phyloP scores from a whole-genome alignment of 2,329 filamentous ascomycete species.

The Ascosphaera acerosa region DNA sequence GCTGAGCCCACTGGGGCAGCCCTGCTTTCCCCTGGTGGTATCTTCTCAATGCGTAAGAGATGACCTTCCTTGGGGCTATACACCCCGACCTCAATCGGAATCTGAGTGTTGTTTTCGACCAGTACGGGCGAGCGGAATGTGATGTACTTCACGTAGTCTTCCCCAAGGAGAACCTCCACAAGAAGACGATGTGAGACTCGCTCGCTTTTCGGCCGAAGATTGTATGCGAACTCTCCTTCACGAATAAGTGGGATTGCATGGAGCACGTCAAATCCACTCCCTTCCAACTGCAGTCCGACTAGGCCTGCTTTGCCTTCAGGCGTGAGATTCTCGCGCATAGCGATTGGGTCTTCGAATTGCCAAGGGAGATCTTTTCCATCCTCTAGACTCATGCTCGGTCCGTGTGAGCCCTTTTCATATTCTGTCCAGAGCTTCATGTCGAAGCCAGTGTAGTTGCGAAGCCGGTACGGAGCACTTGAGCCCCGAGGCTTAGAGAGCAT shows the following conservation, averaged over 20 bases:
- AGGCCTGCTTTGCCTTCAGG: constrained; percentile 58
- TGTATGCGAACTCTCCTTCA: constrained; percentile 85
- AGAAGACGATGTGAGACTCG: constrained; percentile 68
- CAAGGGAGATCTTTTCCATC: constrained; percentile 85
- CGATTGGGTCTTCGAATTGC: constrained; percentile 92
- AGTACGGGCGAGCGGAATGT: constrained; percentile 78
- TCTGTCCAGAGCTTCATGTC: constrained; percentile 65
- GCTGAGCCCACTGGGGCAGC: constrained; percentile 82
- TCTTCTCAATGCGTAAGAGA: constrained; percentile 92
- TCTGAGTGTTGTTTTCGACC: constrained; percentile 90
- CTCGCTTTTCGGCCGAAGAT: constrained; percentile 65
- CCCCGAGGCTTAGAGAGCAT: constrained; percentile 81
- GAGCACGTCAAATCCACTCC: constrained; percentile 78
- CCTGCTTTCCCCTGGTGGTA: constrained; percentile 68
- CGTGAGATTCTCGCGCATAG: constrained; percentile 78
- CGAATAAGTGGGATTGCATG: constrained; percentile 72
- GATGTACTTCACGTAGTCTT: constrained; percentile 94
- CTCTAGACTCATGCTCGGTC: constrained; percentile 43
- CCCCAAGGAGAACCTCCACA: constrained; percentile 73
- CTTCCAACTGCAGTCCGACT: constrained; percentile 65
- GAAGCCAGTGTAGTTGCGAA: constrained; percentile 91
- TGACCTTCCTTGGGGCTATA: constrained; percentile 72
- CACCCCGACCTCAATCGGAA: constrained; percentile 79
- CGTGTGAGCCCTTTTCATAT: constrained; percentile 40
- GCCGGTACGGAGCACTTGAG: constrained; percentile 72